Evolutionary conservation across 2,329 filamentous ascomycete species (phyloP).

Genomic region (Phaeomoniella chlamydospora): DNA sequence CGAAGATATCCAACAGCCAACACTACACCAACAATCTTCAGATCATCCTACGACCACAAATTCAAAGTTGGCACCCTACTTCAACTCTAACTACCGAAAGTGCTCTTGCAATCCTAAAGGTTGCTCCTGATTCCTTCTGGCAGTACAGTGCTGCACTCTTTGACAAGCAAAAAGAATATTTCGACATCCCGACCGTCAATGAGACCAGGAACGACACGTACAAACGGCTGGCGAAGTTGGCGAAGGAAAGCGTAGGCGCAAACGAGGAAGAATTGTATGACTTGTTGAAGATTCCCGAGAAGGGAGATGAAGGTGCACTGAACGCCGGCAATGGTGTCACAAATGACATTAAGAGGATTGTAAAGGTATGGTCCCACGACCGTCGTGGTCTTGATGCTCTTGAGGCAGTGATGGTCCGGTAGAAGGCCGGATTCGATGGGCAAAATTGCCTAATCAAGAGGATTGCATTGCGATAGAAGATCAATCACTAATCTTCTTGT

Average conservation of each 20-base stretch:
- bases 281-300: conserved; percentile 54
- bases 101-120: conserved; percentile 60
- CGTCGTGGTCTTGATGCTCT: no score
- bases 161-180: conserved; percentile 58
- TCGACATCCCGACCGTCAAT: conserved; percentile 70
- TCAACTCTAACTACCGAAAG: conserved; percentile 62
- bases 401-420: no score
- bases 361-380: conserved; percentile 52
- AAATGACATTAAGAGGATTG: conserved; percentile 67
- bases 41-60: conserved; percentile 77
- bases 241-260: conserved; percentile 46
- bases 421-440: no score
- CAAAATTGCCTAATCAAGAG: no score
- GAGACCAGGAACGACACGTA: conserved; percentile 81
- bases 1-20: conserved; percentile 37
- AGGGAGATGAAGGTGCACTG: conserved; percentile 52
- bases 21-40: conserved; percentile 47
- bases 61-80: conserved; percentile 91
- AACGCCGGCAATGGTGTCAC: conserved; percentile 76
- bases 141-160: conserved; percentile 59
- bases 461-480: no score
- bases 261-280: conserved; percentile 56
- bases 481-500: no score
- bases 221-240: conserved; percentile 61
- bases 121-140: conserved; percentile 64